These are phyloP conservation scores for Paraurostyla sp. DNA, from an alignment of 73 alveolate genomes.

Conservation along the genomic window DNA sequence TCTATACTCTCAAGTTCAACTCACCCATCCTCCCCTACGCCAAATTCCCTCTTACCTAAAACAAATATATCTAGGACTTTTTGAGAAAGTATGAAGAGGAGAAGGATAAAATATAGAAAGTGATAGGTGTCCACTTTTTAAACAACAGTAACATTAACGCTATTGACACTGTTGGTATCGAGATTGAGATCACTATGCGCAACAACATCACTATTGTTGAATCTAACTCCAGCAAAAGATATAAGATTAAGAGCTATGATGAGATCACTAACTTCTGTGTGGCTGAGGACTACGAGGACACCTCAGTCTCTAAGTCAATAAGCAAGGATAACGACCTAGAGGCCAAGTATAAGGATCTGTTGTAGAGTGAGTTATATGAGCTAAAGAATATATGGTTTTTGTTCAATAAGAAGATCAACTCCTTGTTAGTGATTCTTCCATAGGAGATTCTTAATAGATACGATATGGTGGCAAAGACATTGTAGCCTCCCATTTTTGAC, in stretches of 20 bases:
- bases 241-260: slow-evolving; percentile 58
- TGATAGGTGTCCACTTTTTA: slow-evolving; percentile 72
- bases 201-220: slow-evolving; percentile 67
- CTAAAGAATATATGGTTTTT: slow-evolving; percentile 69
- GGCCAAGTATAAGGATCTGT: slow-evolving; percentile 56
- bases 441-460: slow-evolving; percentile 64
- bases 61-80: slow-evolving; percentile 70
- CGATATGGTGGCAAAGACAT: slow-evolving; percentile 71
- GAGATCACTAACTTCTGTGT: slow-evolving; percentile 63
- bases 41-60: slow-evolving; percentile 72
- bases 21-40: slow-evolving; percentile 71
- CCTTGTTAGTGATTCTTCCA: slow-evolving; percentile 62
- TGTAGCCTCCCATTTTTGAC: slow-evolving; percentile 67
- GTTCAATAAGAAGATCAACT: slow-evolving; percentile 70
- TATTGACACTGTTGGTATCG: slow-evolving; percentile 69
- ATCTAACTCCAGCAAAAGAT: slow-evolving; percentile 50
- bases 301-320: slow-evolving; percentile 15
- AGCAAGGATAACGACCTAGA: slow-evolving; percentile 3
- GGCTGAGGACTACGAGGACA: slow-evolving; percentile 63
- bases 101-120: slow-evolving; percentile 43
- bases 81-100: slow-evolving; percentile 58
- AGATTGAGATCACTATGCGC: slow-evolving; percentile 58
- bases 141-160: slow-evolving; percentile 65
- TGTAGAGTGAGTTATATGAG: slow-evolving; percentile 64
- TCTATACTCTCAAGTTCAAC: slow-evolving; percentile 69